Percentiles rank a stretch among this genome's conserved stretches.
These are phyloP conservation scores for Babesia sp. DNA, from an alignment of 169 alveolate species.

Conservation along the genomic window DNA sequence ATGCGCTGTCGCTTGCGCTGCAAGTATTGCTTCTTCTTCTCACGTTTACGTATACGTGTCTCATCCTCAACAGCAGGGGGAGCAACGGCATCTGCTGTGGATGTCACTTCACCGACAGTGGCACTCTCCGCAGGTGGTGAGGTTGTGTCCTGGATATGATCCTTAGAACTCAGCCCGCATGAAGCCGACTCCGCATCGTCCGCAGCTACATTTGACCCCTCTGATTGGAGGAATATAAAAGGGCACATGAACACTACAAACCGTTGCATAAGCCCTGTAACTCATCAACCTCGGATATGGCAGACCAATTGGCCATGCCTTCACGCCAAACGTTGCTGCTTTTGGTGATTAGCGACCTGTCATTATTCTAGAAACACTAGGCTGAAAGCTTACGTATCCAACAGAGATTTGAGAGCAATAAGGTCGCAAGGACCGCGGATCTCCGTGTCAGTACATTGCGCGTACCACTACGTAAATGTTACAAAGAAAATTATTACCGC, in stretches of 20 bases:
- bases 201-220: neutral
- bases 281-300: slow-evolving; percentile 43
- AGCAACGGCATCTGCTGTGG: slow-evolving; percentile 19
- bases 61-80: slow-evolving; percentile 82
- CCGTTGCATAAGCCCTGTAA: slow-evolving; percentile 17
- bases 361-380: neutral
- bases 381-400: slow-evolving; percentile 44
- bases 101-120: neutral
- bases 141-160: neutral
- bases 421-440: slow-evolving; percentile 65
- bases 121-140: neutral
- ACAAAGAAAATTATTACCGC: slow-evolving; percentile 3
- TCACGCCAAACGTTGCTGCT: slow-evolving; percentile 56
- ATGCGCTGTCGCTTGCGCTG: slow-evolving; percentile 59
- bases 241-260: neutral
- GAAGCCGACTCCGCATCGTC: neutral
- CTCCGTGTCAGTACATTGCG: slow-evolving; percentile 49
- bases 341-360: slow-evolving; percentile 47
- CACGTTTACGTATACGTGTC: slow-evolving; percentile 93
- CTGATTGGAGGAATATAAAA: neutral
- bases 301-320: slow-evolving; percentile 56
- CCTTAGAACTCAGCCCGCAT: neutral
- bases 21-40: slow-evolving; percentile 85
- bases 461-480: slow-evolving; percentile 51
- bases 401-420: slow-evolving; percentile 39